Conservation (phyloP, 257 asterid genomes). For the Ilex aquifolium region DNA sequence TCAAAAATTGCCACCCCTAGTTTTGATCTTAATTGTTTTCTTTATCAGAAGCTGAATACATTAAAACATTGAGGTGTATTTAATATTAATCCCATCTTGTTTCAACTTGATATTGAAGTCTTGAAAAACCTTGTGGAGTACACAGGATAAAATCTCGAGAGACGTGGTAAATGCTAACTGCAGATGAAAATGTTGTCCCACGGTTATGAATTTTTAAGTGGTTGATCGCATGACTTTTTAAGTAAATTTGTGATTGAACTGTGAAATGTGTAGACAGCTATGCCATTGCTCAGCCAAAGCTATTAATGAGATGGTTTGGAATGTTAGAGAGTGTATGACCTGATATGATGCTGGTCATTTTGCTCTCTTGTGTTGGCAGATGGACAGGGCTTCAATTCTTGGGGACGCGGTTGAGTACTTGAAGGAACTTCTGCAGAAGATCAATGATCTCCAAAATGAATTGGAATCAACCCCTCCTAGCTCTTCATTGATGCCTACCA, state of each 20-base stretch:
- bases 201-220: no score
- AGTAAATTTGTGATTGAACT: no score
- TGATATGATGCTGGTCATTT: background rate
- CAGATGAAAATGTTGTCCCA: no score
- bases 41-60: no score
- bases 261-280: background rate
- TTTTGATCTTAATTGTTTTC: background rate
- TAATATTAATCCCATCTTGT: no score
- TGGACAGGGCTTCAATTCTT: slow-evolving; percentile 90
- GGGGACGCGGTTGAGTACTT: slow-evolving; percentile 91
- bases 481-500: slow-evolving; percentile 44
- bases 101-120: no score
- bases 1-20: background rate
- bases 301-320: background rate
- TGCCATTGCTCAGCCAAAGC: background rate
- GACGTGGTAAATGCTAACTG: no score
- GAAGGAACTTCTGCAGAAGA: slow-evolving; percentile 77
- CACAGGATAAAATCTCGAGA: no score
- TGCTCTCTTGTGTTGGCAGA: slow-evolving; percentile 29
- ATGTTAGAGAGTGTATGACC: background rate
- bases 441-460: slow-evolving; percentile 79
- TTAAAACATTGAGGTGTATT: no score
- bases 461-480: slow-evolving; percentile 61
- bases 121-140: no score
- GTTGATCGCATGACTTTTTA: no score